Evolutionary conservation across 2,329 filamentous ascomycete genomes (phyloP).

Genomic region (Plectosphaerella plurivora): DNA sequence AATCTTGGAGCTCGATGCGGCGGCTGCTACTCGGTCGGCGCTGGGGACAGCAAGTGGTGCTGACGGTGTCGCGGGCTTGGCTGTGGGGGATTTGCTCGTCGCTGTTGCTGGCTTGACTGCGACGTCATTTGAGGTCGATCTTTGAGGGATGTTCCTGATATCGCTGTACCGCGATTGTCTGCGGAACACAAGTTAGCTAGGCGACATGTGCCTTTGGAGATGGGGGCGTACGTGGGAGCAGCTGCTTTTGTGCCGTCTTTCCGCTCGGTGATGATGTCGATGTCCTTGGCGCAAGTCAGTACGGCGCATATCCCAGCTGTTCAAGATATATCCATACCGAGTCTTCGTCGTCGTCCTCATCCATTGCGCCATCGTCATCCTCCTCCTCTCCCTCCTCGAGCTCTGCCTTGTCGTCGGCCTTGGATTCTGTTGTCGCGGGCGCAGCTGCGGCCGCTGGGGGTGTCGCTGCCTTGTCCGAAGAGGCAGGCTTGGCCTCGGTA

Average conservation of each 20-base stretch:
- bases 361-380: slow-evolving; percentile 56
- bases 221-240: slow-evolving; percentile 48
- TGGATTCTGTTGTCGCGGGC: slow-evolving; percentile 16
- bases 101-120: slow-evolving; percentile 38
- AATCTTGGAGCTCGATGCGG: slow-evolving; percentile 75
- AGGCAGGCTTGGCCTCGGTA: slow-evolving; percentile 6
- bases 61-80: slow-evolving; percentile 25
- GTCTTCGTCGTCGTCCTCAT: slow-evolving; percentile 54
- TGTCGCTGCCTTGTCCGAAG: slow-evolving; percentile 1
- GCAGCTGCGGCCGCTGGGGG: slow-evolving; percentile 7
- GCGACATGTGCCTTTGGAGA: neutral
- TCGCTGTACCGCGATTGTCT: slow-evolving; percentile 62
- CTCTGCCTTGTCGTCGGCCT: slow-evolving; percentile 38
- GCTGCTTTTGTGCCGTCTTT: slow-evolving; percentile 60
- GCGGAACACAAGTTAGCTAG: neutral
- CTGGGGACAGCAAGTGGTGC: slow-evolving; percentile 26
- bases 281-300: slow-evolving; percentile 40
- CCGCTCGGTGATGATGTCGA: slow-evolving; percentile 64
- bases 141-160: slow-evolving; percentile 60
- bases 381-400: slow-evolving; percentile 62
- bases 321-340: slow-evolving; percentile 33
- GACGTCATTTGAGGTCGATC: slow-evolving; percentile 49
- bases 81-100: slow-evolving; percentile 33
- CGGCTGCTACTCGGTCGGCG: slow-evolving; percentile 52
- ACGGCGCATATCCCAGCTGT: neutral